These are phyloP conservation scores for Suillus fuscotomentosus DNA, from an alignment of 768 basidiomycete species.

Conservation along the genomic window DNA sequence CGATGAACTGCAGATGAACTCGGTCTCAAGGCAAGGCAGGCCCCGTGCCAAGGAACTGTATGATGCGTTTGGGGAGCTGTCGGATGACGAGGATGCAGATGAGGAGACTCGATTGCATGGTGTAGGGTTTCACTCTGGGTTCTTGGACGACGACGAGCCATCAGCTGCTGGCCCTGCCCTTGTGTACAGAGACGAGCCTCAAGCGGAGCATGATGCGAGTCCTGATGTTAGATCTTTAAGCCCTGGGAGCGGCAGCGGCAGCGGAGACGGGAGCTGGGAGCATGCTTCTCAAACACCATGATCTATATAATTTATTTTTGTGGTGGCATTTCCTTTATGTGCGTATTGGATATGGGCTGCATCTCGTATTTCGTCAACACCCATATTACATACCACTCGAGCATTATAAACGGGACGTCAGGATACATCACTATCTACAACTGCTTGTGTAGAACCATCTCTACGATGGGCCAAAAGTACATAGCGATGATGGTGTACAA, in stretches of 20 bases:
- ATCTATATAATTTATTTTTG: not conserved
- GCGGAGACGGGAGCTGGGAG: constrained; percentile 74
- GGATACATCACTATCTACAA: not conserved
- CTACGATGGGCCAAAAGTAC: not conserved
- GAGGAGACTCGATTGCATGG: constrained; percentile 65
- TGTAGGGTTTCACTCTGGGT: constrained; percentile 72
- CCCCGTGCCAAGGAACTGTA: constrained; percentile 86
- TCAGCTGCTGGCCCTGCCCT: constrained; percentile 28
- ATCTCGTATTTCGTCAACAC: not conserved
- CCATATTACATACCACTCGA: not conserved
- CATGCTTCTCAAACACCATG: constrained; percentile 50
- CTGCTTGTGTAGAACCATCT: not conserved
- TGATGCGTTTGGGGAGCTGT: constrained; percentile 92
- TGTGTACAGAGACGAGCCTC: constrained; percentile 57
- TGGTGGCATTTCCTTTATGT: not conserved
- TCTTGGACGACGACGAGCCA: constrained; percentile 79
- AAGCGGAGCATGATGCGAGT: constrained; percentile 13
- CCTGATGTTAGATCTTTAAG: constrained; percentile 23
- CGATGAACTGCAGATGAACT: constrained; percentile 77
- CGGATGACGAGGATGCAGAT: constrained; percentile 77
- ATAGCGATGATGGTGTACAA: not conserved
- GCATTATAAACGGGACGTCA: not conserved
- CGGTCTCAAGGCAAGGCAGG: constrained; percentile 48
- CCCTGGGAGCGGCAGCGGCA: constrained; percentile 43
- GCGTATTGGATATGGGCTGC: not conserved